phyloP scores from a whole-genome alignment of 2,329 filamentous ascomycete species.

The Xylaria sp. region DNA sequence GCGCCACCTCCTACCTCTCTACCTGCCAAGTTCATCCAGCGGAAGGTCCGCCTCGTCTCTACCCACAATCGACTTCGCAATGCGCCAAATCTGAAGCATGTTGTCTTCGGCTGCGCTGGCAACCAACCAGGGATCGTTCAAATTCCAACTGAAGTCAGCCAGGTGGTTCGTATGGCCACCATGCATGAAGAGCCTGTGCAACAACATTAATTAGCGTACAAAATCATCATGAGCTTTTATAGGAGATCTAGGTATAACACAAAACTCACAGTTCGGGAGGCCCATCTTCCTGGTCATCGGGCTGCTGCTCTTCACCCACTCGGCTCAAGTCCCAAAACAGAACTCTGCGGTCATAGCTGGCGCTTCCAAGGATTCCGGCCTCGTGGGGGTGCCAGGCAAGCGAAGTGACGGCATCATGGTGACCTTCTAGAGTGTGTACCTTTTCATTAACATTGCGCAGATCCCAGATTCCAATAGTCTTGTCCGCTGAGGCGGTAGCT shows the following conservation, averaged over 20 bases:
- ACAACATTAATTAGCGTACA: conserved; percentile 12
- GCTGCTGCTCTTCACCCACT: conserved; percentile 88
- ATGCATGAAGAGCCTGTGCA: conserved; percentile 87
- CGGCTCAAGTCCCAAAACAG: conserved; percentile 95
- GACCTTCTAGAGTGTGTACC: conserved; percentile 83
- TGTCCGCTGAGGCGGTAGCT: conserved; percentile 90
- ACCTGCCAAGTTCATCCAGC: conserved; percentile 69
- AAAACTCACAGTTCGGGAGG: conserved; percentile 79
- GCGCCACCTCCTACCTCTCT: conserved; percentile 21
- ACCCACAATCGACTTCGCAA: conserved; percentile 73
- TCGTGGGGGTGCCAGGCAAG: conserved; percentile 93
- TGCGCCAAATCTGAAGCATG: conserved; percentile 89
- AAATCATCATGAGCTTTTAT: not conserved
- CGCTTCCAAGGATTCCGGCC: conserved; percentile 80
- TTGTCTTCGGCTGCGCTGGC: conserved; percentile 96
- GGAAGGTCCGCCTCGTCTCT: conserved; percentile 71
- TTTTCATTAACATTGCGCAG: conserved; percentile 84
- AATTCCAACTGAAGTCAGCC: conserved; percentile 96
- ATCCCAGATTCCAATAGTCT: conserved; percentile 94
- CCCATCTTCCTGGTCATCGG: conserved; percentile 91
- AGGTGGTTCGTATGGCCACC: conserved; percentile 96
- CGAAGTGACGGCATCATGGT: conserved; percentile 84
- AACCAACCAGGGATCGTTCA: conserved; percentile 93
- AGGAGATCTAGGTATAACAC: not conserved
- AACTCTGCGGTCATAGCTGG: conserved; percentile 86